phyloP scores from a whole-genome alignment of 1,139 yeast genomes.

The Kluyveromyces sp. region DNA sequence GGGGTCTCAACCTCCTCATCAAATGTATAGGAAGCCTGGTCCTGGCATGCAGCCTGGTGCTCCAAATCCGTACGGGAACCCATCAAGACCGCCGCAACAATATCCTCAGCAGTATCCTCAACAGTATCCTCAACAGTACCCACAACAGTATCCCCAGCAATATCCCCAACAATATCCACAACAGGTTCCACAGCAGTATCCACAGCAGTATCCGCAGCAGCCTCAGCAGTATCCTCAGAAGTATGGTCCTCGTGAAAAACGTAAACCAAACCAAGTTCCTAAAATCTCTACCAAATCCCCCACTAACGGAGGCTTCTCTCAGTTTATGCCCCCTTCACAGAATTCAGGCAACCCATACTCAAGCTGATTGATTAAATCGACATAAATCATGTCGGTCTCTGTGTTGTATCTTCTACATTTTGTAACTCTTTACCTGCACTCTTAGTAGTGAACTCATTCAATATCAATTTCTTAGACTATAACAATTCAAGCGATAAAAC shows the following conservation, averaged over 20 bases:
- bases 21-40: not conserved
- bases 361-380: slow-evolving; percentile 11
- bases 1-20: not conserved
- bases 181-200: slow-evolving; percentile 11
- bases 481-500: not conserved
- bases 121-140: slow-evolving; percentile 8
- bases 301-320: slow-evolving; percentile 25
- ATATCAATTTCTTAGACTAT: not conserved
- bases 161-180: slow-evolving; percentile 7
- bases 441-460: not conserved
- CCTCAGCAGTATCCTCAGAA: not conserved
- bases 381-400: not conserved
- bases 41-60: not conserved
- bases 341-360: slow-evolving; percentile 22
- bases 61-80: slow-evolving; percentile 5
- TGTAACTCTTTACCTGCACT: no score
- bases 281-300: slow-evolving; percentile 12
- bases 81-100: slow-evolving; percentile 1
- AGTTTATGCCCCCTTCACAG: slow-evolving; percentile 25
- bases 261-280: not conserved
- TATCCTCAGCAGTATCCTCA: slow-evolving; percentile 1
- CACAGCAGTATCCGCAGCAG: slow-evolving; percentile 5
- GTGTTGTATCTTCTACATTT: not conserved
- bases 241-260: not conserved
- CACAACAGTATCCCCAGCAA: slow-evolving; percentile 1